Percentiles rank a stretch among this genome's conserved stretches.
Conservation (phyloP, 306 rosid species). For the Malus sieversii region DNA sequence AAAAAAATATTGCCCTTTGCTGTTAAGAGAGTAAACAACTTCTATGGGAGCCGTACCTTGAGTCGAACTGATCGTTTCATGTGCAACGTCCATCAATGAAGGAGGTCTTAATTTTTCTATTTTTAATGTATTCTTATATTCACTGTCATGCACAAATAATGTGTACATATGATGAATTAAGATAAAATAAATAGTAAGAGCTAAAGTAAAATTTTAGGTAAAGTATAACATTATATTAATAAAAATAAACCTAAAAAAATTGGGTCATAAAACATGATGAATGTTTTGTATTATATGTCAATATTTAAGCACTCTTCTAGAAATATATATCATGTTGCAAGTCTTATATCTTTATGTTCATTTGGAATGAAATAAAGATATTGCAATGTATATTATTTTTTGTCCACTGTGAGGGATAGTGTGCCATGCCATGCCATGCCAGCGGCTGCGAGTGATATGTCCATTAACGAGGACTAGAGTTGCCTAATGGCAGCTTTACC, state of each 20-base stretch:
- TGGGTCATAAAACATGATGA: neutral
- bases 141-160: too few species aligned
- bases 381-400: neutral
- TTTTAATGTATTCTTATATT: too few species aligned
- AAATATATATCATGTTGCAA: neutral
- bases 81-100: too few species aligned
- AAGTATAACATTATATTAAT: too few species aligned
- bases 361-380: neutral
- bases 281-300: neutral
- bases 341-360: neutral
- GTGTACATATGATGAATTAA: too few species aligned
- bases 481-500: slow-evolving; percentile 41
- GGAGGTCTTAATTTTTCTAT: too few species aligned
- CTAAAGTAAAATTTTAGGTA: neutral
- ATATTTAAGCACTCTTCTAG: neutral
- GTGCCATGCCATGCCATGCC: neutral
- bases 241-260: neutral
- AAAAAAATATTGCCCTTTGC: too few species aligned
- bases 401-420: slow-evolving; percentile 29
- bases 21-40: too few species aligned
- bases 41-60: too few species aligned
- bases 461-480: slow-evolving; percentile 36
- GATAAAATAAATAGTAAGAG: too few species aligned
- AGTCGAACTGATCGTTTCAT: too few species aligned
- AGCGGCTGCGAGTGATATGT: slow-evolving; percentile 47